A percentile compares a stretch with the other conserved stretches of the same genome.
phyloP scores from a whole-genome alignment of 2,329 filamentous ascomycete genomes.

The Penicillium sp. region DNA sequence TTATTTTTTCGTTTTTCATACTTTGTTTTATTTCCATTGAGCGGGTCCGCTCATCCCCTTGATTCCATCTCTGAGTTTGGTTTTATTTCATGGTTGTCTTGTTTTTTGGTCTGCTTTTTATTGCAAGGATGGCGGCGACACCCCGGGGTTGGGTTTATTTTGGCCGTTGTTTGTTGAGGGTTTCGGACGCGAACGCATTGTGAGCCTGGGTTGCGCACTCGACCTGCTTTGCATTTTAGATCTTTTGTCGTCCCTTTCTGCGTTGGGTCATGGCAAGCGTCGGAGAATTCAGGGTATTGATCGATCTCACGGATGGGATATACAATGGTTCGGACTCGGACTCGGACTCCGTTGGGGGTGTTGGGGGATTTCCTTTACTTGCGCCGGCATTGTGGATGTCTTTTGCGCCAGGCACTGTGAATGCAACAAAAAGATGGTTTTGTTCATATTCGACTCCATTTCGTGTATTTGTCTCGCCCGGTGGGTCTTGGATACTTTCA shows the following conservation, averaged over 20 bases:
- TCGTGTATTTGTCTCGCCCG: slow-evolving; percentile 6
- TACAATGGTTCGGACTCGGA: slow-evolving; percentile 37
- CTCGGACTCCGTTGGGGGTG: slow-evolving; percentile 39
- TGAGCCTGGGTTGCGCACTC: slow-evolving; percentile 24
- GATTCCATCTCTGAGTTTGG: slow-evolving; percentile 18
- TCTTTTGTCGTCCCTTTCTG: slow-evolving; percentile 32
- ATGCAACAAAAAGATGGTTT: slow-evolving; percentile 33
- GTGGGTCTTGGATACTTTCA: background rate
- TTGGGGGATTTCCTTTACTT: slow-evolving; percentile 41
- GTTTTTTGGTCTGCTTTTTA: slow-evolving; percentile 9
- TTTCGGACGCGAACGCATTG: slow-evolving; percentile 22
- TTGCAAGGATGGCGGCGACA: slow-evolving; percentile 14
- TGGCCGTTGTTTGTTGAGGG: slow-evolving; percentile 14
- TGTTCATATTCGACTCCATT: slow-evolving; percentile 28
- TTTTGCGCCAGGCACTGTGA: slow-evolving; percentile 30
- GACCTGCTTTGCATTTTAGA: slow-evolving; percentile 32
- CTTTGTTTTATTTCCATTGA: slow-evolving; percentile 23
- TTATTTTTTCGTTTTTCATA: slow-evolving; percentile 22
- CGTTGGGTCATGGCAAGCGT: slow-evolving; percentile 37
- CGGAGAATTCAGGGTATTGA: slow-evolving; percentile 41
- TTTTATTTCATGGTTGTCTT: slow-evolving; percentile 3
- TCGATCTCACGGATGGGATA: slow-evolving; percentile 40
- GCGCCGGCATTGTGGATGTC: slow-evolving; percentile 25
- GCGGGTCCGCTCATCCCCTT: slow-evolving; percentile 14
- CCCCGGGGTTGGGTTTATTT: slow-evolving; percentile 12